Evolutionary conservation across 2,329 filamentous ascomycete species (phyloP).

Genomic region (Myriosclerotinia duriaeana): DNA sequence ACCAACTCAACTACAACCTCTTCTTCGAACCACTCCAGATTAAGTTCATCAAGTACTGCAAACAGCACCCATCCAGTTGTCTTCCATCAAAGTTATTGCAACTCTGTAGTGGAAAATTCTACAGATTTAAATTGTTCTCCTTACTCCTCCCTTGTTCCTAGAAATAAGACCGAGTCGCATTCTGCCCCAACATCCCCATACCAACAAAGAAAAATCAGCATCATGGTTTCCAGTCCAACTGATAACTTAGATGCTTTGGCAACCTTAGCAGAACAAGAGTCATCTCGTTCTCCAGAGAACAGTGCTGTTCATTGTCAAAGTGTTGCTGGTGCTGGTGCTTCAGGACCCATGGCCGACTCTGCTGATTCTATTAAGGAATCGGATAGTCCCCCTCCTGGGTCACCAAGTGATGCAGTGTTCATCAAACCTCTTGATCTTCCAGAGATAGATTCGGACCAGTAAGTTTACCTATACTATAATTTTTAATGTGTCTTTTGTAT

Average conservation of each 20-base stretch:
- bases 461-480: constrained; percentile 24
- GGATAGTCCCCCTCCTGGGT: constrained; percentile 29
- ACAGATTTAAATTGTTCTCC: constrained; percentile 8
- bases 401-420: constrained; percentile 41
- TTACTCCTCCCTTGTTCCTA: background rate
- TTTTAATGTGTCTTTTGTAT: background rate
- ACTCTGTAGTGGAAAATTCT: background rate
- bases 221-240: constrained; percentile 31
- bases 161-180: constrained; percentile 2
- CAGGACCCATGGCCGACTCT: background rate
- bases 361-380: background rate
- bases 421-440: constrained; percentile 37
- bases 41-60: constrained; percentile 41
- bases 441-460: constrained; percentile 28
- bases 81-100: constrained; percentile 4
- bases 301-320: constrained; percentile 13
- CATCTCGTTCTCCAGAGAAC: constrained; percentile 10
- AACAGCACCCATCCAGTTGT: constrained; percentile 26
- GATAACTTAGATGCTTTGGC: constrained; percentile 34
- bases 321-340: constrained; percentile 14
- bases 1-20: constrained; percentile 39
- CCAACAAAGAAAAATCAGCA: constrained; percentile 1
- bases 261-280: constrained; percentile 33
- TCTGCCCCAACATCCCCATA: constrained; percentile 20
- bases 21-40: constrained; percentile 39